Evolutionary conservation across 163 green algal genomes (phyloP).

Genomic region (Trebouxiophyceae sp.): DNA sequence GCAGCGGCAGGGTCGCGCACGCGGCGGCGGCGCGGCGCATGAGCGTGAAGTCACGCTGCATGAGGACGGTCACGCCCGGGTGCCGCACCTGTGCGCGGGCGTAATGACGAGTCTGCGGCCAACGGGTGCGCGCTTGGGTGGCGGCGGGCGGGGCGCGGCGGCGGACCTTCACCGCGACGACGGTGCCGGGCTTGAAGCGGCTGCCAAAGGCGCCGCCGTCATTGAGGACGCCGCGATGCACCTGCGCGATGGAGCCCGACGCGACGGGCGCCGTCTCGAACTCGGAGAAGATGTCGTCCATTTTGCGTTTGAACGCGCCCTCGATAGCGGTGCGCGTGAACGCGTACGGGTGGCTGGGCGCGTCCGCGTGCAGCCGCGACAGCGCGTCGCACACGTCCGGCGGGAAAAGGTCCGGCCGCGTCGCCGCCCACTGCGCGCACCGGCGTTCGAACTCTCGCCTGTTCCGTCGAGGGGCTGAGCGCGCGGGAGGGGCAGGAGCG

Average conservation of each 20-base stretch:
- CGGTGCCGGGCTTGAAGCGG: constrained; percentile 37
- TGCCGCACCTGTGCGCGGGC: constrained; percentile 68
- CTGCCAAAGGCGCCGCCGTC: constrained; percentile 26
- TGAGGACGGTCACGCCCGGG: constrained; percentile 60
- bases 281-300: constrained; percentile 70
- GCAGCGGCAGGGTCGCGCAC: constrained; percentile 34
- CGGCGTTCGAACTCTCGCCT: background rate
- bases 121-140: no score
- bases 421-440: constrained; percentile 73
- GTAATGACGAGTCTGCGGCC: no score
- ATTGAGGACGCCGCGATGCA: constrained; percentile 14
- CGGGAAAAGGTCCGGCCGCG: constrained; percentile 82
- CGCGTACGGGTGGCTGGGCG: constrained; percentile 54
- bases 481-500: background rate
- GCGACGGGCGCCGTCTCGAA: constrained; percentile 74
- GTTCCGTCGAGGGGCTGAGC: background rate
- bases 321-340: constrained; percentile 44
- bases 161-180: constrained; percentile 71
- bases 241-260: constrained; percentile 80
- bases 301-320: constrained; percentile 34
- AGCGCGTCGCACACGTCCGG: constrained; percentile 72
- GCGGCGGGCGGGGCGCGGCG: no score
- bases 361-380: constrained; percentile 68
- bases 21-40: constrained; percentile 66
- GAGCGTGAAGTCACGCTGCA: constrained; percentile 82